Base-by-base conservation (phyloP, 108 stramenopile genomes). In the Cylindrotheca fusiformis region DNA sequence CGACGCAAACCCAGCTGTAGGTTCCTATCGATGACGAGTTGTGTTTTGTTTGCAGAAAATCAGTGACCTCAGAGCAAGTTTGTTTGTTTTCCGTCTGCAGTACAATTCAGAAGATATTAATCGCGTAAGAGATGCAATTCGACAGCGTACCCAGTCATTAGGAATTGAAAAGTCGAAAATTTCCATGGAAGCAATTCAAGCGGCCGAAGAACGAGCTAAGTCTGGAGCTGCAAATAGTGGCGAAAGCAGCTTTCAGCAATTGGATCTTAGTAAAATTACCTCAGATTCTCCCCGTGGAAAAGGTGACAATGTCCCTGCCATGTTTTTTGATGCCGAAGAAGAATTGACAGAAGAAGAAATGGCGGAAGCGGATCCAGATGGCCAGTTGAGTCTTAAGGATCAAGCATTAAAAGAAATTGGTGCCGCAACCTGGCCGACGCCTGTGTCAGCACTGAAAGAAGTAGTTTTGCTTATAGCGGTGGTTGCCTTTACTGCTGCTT, bases 261-360 rank as follows among this genome's bases (percentile, higher is more conserved):
- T 89, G 17, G 86, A 93, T 68, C 48, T 93, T n/a, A 69, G 67
- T 31, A 65, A 86, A 48, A 85, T 91, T 48, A 74, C 77, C 2
- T 73, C 71, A 68, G 73, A 57, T 55, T 75, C 51, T 3, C 58
- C 60, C 12, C 41, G 50, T 1, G 69, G 52, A 8, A 31, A 60
- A 17, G 55, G 32, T 27, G 77, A 78, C 23, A 51, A 71, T 27
- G 53, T 68, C 46, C 71, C 71, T 2, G 63, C 56, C 32, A 71
- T 84, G 60, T 67, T 82, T n/a, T 80, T 79, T 32, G 85, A 92
- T 62, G 83, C 87, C 0, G 84, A 84, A 22, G 77, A 83, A 22
- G 85, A 89, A 52, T 65, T 93, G 63, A 76, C 91, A 20, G 68
- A 83, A 25, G 91, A 93, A 72, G 84, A 93, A 71, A 74, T 72